A percentile compares a stretch with the other conserved stretches of the same genome.
phyloP scores from a whole-genome alignment of 208 protist genomes.

The Crithidia thermophila region DNA sequence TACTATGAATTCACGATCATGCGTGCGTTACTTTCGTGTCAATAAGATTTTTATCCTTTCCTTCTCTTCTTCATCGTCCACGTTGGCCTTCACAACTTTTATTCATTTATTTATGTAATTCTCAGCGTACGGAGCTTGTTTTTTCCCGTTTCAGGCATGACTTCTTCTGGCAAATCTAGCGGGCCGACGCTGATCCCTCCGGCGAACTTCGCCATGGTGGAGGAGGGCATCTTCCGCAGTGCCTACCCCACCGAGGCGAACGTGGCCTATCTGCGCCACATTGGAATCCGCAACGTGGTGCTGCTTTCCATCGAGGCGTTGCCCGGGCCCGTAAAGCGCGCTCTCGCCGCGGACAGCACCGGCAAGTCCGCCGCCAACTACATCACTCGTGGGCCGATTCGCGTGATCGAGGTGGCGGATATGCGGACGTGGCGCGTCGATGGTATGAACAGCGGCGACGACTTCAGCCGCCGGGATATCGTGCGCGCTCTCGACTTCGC shows the following conservation, averaged over 20 bases:
- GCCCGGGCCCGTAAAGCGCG: slow-evolving; percentile 48
- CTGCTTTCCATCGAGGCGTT: slow-evolving; percentile 85
- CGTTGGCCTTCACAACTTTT: neutral
- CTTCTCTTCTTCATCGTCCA: too few relatives aligned
- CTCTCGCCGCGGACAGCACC: slow-evolving; percentile 17
- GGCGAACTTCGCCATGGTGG: slow-evolving; percentile 80
- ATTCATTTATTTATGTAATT: neutral
- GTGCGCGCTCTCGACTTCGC: slow-evolving; percentile 78
- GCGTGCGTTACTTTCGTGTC: too few relatives aligned
- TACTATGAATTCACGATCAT: too few relatives aligned
- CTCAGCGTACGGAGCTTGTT: too few relatives aligned
- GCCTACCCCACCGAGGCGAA: slow-evolving; percentile 77
- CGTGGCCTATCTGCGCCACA: slow-evolving; percentile 73
- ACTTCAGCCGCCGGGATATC: slow-evolving; percentile 77
- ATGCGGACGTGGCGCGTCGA: slow-evolving; percentile 72
- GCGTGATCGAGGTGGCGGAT: slow-evolving; percentile 58
- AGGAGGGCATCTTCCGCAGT: slow-evolving; percentile 79
- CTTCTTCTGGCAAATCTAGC: slow-evolving; percentile 11
- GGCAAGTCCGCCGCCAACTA: slow-evolving; percentile 15
- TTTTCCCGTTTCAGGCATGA: neutral
- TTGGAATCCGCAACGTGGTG: slow-evolving; percentile 81
- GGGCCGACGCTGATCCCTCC: slow-evolving; percentile 50
- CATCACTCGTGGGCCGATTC: slow-evolving; percentile 36
- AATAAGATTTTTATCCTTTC: too few relatives aligned
- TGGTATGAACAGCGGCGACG: slow-evolving; percentile 48